Conservation (phyloP, 1,284 basidiomycete species). For the Naganishia cerealis region DNA sequence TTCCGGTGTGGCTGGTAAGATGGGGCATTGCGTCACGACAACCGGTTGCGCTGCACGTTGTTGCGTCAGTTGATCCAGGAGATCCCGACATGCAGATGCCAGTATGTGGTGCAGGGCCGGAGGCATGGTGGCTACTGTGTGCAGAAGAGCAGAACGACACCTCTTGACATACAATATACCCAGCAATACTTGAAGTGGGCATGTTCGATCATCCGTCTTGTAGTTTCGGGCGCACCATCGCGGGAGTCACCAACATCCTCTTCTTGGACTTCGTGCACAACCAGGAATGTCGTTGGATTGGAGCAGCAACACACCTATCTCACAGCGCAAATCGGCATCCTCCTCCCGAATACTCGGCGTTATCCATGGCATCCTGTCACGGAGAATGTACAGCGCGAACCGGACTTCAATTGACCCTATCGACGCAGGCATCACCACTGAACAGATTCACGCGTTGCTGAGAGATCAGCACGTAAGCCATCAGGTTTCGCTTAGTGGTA, state of each 20-base stretch:
- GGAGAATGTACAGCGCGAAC: conserved; percentile 27
- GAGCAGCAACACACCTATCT: neutral
- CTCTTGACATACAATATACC: neutral
- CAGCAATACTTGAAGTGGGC: neutral
- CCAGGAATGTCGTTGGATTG: no score
- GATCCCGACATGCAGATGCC: conserved; percentile 1
- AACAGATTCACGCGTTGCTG: conserved; percentile 3
- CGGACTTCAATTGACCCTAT: conserved; percentile 14
- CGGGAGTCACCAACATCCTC: neutral
- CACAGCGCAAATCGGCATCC: neutral
- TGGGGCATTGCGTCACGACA: conserved; percentile 11
- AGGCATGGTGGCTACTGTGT: conserved; percentile 1
- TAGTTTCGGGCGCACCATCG: neutral
- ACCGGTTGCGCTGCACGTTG: neutral
- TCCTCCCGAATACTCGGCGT: neutral
- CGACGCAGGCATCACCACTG: conserved; percentile 22
- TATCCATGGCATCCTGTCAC: conserved; percentile 13
- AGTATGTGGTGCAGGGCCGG: neutral
- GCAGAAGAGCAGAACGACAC: neutral
- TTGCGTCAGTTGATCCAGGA: conserved; percentile 1
- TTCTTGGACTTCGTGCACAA: neutral
- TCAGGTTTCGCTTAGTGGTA: conserved; percentile 5
- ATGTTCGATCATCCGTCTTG: conserved; percentile 23
- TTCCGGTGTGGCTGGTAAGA: neutral
- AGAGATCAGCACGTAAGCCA: conserved; percentile 7